Conservation (phyloP, 495 filamentous ascomycete genomes). For the Penicillium verhagenii region DNA sequence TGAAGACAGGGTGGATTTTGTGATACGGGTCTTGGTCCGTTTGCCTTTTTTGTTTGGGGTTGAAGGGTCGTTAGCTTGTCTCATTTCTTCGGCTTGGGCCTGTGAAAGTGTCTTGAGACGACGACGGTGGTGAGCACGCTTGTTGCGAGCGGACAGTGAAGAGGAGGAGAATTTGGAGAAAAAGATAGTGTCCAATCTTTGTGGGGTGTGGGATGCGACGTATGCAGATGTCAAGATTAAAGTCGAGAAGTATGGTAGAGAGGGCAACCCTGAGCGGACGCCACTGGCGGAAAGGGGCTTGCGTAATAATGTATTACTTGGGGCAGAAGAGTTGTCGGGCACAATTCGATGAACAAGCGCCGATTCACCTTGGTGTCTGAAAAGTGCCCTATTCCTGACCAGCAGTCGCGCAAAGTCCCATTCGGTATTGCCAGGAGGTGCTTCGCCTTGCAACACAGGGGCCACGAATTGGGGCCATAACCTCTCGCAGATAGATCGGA, state of each 20-base stretch:
- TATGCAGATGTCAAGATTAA: constrained; percentile 84
- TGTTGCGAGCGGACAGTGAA: constrained; percentile 44
- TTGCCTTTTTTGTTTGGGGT: constrained; percentile 37
- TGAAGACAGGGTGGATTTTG: constrained; percentile 47
- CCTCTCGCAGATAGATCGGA: constrained; percentile 51
- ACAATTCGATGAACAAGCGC: constrained; percentile 70
- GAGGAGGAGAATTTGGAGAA: constrained; percentile 79
- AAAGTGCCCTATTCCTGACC: constrained; percentile 67
- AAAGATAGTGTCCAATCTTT: constrained; percentile 71
- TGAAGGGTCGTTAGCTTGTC: constrained; percentile 21
- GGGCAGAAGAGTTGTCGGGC: constrained; percentile 32
- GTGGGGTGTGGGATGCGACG: constrained; percentile 84
- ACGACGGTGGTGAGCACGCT: constrained; percentile 58
- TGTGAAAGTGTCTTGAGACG: constrained; percentile 46
- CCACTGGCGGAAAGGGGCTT: constrained; percentile 27
- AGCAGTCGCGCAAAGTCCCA: constrained; percentile 82
- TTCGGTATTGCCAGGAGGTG: constrained; percentile 46
- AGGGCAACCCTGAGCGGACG: constrained; percentile 38
- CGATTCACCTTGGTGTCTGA: constrained; percentile 76
- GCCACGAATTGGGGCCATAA: constrained; percentile 79
- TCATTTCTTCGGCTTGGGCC: constrained; percentile 37
- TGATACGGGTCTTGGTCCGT: constrained; percentile 43
- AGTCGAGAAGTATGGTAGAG: constrained; percentile 76
- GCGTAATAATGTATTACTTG: constrained; percentile 19
- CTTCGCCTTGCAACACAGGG: constrained; percentile 37